phyloP scores from a whole-genome alignment of 192 early-diverging fungal genomes.

The Geosiphon pyriformis region DNA sequence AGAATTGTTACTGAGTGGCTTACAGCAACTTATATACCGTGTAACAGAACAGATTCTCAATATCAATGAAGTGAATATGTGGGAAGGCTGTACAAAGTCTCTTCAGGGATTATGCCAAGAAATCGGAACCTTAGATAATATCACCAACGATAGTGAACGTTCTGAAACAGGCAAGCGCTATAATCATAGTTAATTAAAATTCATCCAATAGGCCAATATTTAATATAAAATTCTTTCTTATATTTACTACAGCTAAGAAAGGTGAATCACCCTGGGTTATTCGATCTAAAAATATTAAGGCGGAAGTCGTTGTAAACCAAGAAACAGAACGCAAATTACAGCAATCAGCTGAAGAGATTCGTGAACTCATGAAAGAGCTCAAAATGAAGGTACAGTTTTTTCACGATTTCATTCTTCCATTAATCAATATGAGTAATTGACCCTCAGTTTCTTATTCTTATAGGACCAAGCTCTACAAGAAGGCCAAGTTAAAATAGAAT shows the following conservation, averaged over 20 bases:
- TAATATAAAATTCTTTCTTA: background rate
- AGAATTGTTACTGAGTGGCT: slow-evolving; percentile 30
- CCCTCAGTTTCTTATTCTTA: too few species aligned
- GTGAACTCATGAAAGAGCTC: slow-evolving; percentile 70
- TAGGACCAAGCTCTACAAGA: slow-evolving; percentile 80
- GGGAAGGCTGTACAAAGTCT: slow-evolving; percentile 51
- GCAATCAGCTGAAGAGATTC: slow-evolving; percentile 70
- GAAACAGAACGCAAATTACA: slow-evolving; percentile 75
- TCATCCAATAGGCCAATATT: too few species aligned
- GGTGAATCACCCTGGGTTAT: slow-evolving; percentile 71
- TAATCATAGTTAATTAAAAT: background rate
- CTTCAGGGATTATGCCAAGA: slow-evolving; percentile 44
- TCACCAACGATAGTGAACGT: slow-evolving; percentile 47
- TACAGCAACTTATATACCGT: slow-evolving; percentile 52
- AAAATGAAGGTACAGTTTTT: slow-evolving; percentile 57
- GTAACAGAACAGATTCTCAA: slow-evolving; percentile 54
- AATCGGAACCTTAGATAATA: slow-evolving; percentile 41
- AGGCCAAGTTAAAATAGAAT: slow-evolving; percentile 62
- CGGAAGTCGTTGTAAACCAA: slow-evolving; percentile 70
- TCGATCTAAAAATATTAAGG: slow-evolving; percentile 76
- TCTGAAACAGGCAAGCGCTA: slow-evolving; percentile 40
- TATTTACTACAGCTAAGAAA: slow-evolving; percentile 30
- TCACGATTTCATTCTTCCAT: background rate
- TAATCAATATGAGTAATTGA: background rate
- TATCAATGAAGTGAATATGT: slow-evolving; percentile 54